These are phyloP conservation scores for Syzygium jambos DNA, from an alignment of 345 rosid genomes.

Conservation along the genomic window DNA sequence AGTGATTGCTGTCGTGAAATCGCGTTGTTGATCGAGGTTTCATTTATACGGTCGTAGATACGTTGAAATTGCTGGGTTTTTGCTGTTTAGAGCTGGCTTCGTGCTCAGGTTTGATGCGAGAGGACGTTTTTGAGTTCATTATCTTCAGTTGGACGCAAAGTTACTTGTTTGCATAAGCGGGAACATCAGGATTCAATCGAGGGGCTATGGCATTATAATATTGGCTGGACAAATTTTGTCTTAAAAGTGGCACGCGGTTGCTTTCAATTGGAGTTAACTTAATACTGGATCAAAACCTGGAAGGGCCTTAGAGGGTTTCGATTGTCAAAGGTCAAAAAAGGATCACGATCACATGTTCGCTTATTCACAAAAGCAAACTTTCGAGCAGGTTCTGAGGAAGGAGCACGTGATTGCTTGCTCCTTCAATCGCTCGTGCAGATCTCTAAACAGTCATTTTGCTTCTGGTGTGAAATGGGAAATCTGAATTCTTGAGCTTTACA, in stretches of 20 bases:
- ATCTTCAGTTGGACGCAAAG: constrained; percentile 26
- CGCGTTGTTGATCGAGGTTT: background rate
- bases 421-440: background rate
- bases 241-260: constrained; percentile 14
- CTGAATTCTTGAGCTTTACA: background rate
- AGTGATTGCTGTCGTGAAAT: background rate
- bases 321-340: background rate
- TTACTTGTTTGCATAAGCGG: constrained; percentile 6
- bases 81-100: constrained; percentile 7
- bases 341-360: constrained; percentile 6
- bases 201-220: background rate
- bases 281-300: background rate
- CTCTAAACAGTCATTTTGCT: background rate
- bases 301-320: background rate
- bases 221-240: background rate
- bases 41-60: background rate
- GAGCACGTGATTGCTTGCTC: constrained; percentile 10
- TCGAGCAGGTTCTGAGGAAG: constrained; percentile 7
- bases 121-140: constrained; percentile 3
- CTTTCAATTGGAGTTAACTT: background rate
- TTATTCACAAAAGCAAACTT: background rate
- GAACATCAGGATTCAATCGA: background rate
- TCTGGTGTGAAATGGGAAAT: background rate
- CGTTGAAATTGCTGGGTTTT: background rate
- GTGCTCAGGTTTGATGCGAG: constrained; percentile 4